A percentile compares a stretch with the other conserved stretches of the same genome.
phyloP scores from a whole-genome alignment of 2,329 filamentous ascomycete genomes.

The Metarhizium rileyi region DNA sequence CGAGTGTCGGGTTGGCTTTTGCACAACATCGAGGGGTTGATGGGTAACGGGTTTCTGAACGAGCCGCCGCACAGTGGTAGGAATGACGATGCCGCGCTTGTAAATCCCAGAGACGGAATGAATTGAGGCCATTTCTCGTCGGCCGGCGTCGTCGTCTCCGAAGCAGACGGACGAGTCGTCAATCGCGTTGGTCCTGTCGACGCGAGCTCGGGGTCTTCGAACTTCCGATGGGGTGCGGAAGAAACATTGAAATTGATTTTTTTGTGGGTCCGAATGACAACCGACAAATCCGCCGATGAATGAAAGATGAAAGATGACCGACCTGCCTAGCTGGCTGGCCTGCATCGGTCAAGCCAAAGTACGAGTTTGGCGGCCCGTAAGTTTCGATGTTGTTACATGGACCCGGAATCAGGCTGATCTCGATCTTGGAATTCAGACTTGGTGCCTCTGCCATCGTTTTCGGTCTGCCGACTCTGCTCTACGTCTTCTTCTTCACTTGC shows the following conservation, averaged over 20 bases:
- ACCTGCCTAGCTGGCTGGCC: too few species aligned
- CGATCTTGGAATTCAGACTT: slow-evolving; percentile 34
- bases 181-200: too few species aligned
- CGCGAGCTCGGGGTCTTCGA: neutral
- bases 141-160: too few species aligned
- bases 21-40: too few species aligned
- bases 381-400: neutral
- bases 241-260: neutral
- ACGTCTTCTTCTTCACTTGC: slow-evolving; percentile 68
- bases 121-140: too few species aligned
- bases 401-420: neutral
- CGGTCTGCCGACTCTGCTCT: slow-evolving; percentile 64
- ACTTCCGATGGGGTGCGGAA: neutral
- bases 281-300: too few species aligned
- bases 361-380: slow-evolving; percentile 26
- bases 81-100: too few species aligned
- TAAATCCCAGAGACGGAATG: too few species aligned
- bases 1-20: too few species aligned
- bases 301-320: too few species aligned
- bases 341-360: slow-evolving; percentile 9
- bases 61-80: too few species aligned
- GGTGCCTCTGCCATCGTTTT: slow-evolving; percentile 67
- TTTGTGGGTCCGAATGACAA: neutral
- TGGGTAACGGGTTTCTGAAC: too few species aligned
- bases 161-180: neutral